Base-by-base conservation (phyloP, 2,329 filamentous ascomycete genomes). In the Arthrobotrys conoides region DNA sequence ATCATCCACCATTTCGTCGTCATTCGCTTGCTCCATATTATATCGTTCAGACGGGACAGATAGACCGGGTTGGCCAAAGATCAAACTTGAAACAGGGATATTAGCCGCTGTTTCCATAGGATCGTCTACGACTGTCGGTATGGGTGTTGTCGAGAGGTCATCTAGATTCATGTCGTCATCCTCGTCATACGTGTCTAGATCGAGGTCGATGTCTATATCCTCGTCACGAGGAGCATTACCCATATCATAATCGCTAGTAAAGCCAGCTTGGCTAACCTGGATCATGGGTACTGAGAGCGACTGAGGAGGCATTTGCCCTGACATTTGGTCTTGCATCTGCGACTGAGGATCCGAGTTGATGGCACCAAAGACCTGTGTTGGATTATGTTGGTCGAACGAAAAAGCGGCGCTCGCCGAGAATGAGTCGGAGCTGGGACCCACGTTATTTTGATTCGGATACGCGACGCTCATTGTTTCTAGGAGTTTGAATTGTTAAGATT, bases 1-100 rank as follows among this genome's bases (percentile, higher is more conserved):
- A 33, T 78, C 75, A 22, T 78, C 75, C n/a, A 63, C 68, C 75
- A 78, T 78, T 46, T 78, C 75, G n/a, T 68, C 75, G 24, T 78
- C 75, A 16, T 63, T 69, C 16, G 51, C 46, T 38, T 65, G 68
- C 16, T 49, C 68, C 24, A 33, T 27, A 22, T 24, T 46, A n/a
- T 71, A 27, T 20, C 69, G 46, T 16, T 8, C 33, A 9, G 46
- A 33, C 16, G 18, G 63, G 24, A 18, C 55, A 24, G 72, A 65
- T 33, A 66, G 59, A 22, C 57, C 66, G 12, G 72, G 71, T 48
- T 76, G 72, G n/a, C 66, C 72, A 30, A 71, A 76, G 48, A 76
- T 48, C 10, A 51, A 20, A 8, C 53, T 44, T n/a, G 44, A 20
- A 16, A 65, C 51, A 41, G 57, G 27, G 24, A 49, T 36, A 48